These are phyloP conservation scores for Penicillium sp. DNA, from an alignment of 2,329 filamentous ascomycete genomes.

Conservation along the genomic window DNA sequence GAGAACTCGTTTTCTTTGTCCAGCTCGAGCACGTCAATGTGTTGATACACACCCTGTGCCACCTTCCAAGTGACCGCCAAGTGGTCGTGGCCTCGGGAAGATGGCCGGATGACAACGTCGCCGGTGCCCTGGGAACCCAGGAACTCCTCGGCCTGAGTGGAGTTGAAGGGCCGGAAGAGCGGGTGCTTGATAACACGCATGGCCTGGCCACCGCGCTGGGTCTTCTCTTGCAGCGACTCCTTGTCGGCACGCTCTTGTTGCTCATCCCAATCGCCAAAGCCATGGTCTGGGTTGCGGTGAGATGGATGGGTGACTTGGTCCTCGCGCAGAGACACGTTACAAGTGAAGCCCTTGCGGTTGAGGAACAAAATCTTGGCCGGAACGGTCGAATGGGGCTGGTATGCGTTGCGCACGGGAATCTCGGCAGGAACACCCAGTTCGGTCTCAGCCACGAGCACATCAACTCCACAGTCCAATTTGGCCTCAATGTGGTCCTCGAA, in stretches of 20 bases:
- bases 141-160: slow-evolving; percentile 89
- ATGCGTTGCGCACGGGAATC: slow-evolving; percentile 70
- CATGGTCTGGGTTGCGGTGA: slow-evolving; percentile 68
- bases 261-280: slow-evolving; percentile 84
- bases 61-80: slow-evolving; percentile 98
- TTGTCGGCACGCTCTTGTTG: slow-evolving; percentile 77
- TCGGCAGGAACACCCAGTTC: slow-evolving; percentile 75
- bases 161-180: slow-evolving; percentile 90
- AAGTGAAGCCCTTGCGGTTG: slow-evolving; percentile 81
- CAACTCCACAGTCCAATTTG: slow-evolving; percentile 90
- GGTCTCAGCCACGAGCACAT: slow-evolving; percentile 79
- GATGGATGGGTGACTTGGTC: slow-evolving; percentile 75
- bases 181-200: slow-evolving; percentile 98
- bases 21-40: slow-evolving; percentile 94
- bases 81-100: slow-evolving; percentile 93
- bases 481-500: slow-evolving; percentile 92
- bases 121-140: slow-evolving; percentile 82
- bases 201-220: slow-evolving; percentile 78
- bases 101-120: slow-evolving; percentile 92
- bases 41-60: slow-evolving; percentile 91
- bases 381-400: slow-evolving; percentile 77
- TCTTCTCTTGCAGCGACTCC: slow-evolving; percentile 82
- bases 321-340: slow-evolving; percentile 82
- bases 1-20: slow-evolving; percentile 98
- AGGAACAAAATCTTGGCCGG: slow-evolving; percentile 86